Evolutionary conservation across 306 rosid species (phyloP), one percentile per base, ranked within the genome.

Genomic region (Psophocarpus tetragonolobus): DNA sequence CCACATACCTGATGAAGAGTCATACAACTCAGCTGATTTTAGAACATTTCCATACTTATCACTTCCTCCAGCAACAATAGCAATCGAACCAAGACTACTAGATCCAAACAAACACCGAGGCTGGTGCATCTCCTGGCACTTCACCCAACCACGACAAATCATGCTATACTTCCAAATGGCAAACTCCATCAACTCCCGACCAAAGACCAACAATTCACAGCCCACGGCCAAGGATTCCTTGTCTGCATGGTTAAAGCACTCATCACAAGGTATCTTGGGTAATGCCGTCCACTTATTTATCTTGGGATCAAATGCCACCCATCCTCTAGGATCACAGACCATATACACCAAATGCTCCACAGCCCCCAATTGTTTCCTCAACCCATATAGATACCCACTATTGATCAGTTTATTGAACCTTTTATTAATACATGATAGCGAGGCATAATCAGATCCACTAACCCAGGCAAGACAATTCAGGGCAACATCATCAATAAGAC

Each of bases 41-140:
- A 91, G 83, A 70, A 95, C 96, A 51, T 77, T 89, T 54, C 97
- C 97, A 63, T 44, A 79, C 51, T 64, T 90, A 86, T 95, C 98
- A 81, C 85, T 89, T 76, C 96, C 98, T 6, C 98, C 97, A 0
- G 97, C 98, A 54, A 92, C 89, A 84, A 95, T 82, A 76, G 97
- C 91, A 81, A 88, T 82, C 1, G 97, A 86, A 81, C 97, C 96
- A 75, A 83, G 91, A 86, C 89, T 89, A 51, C 97, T 85, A 9
- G 97, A 92, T 71, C 92, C 98, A 67, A 95, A 95, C 76, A 95
- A 86, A 80, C 98, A 95, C 36, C 97, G 98, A 80, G 96, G 96
- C 9, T 79, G 92, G 86, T 88, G 88, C 98, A 92, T 86, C 81
- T 86, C 92, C 24, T 44, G 87, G 41, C 97, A 92, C 83, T 91